These are phyloP conservation scores for Wilcoxina mikolae DNA, from an alignment of 495 filamentous ascomycete species.

Conservation along the genomic window DNA sequence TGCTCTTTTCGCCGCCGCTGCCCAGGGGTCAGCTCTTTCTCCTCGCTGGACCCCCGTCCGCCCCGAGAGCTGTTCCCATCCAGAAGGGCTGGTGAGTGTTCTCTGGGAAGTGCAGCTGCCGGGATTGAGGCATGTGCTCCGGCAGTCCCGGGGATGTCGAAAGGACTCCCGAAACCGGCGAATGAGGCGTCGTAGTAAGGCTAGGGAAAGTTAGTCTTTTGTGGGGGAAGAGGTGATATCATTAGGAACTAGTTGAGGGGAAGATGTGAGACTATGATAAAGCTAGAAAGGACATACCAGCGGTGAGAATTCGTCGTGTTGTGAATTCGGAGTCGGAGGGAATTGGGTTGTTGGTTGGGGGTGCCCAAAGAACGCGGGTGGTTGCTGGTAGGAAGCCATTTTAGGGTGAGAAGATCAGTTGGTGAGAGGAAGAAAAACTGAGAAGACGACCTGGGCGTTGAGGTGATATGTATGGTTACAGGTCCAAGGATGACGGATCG, in stretches of 20 bases:
- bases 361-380: not conserved
- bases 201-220: too few species aligned
- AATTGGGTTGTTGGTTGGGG: not conserved
- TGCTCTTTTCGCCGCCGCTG: slow-evolving; percentile 66
- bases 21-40: slow-evolving; percentile 28
- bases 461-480: too few species aligned
- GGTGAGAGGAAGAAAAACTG: too few species aligned
- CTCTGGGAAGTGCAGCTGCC: not conserved
- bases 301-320: slow-evolving; percentile 5
- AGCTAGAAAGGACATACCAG: not conserved
- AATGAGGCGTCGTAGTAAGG: slow-evolving; percentile 5
- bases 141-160: too few species aligned
- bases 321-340: slow-evolving; percentile 4
- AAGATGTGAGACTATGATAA: too few species aligned
- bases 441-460: too few species aligned
- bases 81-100: not conserved
- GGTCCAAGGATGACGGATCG: too few species aligned
- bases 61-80: slow-evolving; percentile 9
- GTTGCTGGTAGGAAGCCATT: slow-evolving; percentile 4
- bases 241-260: too few species aligned
- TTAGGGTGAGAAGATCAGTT: too few species aligned
- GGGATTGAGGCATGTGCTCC: not conserved
- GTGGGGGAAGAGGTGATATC: too few species aligned
- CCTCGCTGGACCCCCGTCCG: slow-evolving; percentile 25
- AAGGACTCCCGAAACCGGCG: not conserved